A percentile compares a stretch with the other conserved stretches of the same genome.
phyloP scores from a whole-genome alignment of 345 rosid species.

The Zanthoxylum bungeanum region DNA sequence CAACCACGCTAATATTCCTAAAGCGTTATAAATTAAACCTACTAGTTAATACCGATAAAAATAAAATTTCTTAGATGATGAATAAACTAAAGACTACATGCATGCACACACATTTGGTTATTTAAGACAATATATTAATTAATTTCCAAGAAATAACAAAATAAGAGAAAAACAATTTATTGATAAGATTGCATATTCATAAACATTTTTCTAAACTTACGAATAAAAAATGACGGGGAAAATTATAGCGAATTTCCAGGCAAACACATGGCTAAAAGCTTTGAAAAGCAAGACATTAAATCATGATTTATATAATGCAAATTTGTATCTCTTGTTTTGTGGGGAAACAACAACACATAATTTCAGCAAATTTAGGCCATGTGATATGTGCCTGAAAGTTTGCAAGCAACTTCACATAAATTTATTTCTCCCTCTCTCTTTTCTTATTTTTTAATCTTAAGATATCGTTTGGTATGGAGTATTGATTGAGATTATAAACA shows the following conservation, averaged over 20 bases:
- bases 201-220: not conserved
- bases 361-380: not conserved
- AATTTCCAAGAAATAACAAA: no score
- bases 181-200: not conserved
- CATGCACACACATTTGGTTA: not conserved
- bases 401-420: not conserved
- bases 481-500: no score
- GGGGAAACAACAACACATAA: not conserved
- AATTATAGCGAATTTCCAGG: not conserved
- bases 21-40: no score
- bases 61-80: not conserved
- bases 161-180: not conserved
- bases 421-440: no score
- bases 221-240: no score
- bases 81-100: not conserved
- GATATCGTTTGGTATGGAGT: no score
- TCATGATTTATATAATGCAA: no score
- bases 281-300: not conserved
- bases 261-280: not conserved
- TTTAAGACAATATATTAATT: no score
- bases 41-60: no score
- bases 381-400: not conserved
- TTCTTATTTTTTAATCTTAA: no score
- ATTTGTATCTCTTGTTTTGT: not conserved
- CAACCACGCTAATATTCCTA: no score